A percentile compares a stretch with the other conserved stretches of the same genome.
These are phyloP conservation scores for Lichtheimia ramosa DNA, from an alignment of 371 early-diverging fungal species.

Conservation along the genomic window DNA sequence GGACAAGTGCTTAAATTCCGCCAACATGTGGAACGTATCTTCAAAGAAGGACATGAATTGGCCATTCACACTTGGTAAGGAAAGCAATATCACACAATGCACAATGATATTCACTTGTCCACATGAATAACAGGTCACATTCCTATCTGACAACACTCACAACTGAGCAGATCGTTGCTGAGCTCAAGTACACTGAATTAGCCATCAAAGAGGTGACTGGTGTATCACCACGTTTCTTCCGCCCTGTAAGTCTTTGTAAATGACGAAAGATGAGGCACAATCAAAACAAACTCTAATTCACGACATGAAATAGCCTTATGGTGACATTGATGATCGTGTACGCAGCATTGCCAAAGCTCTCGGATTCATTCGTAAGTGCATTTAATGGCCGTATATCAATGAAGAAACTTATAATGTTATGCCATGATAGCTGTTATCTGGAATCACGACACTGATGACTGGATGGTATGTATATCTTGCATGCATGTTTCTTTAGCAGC, in stretches of 20 bases:
- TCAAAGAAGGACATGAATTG: conserved; percentile 48
- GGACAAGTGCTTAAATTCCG: conserved; percentile 58
- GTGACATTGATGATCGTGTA: conserved; percentile 71
- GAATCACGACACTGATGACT: conserved; percentile 51
- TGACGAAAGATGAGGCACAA: too few species aligned
- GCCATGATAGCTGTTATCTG: conserved; percentile 41
- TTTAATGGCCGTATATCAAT: neutral
- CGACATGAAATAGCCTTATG: conserved; percentile 44
- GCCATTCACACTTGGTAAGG: conserved; percentile 51
- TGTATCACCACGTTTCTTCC: conserved; percentile 43
- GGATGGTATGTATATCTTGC: conserved; percentile 26
- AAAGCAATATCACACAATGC: too few species aligned
- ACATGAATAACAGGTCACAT: conserved; percentile 57
- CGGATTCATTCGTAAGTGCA: conserved; percentile 45
- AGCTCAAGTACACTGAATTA: conserved; percentile 68
- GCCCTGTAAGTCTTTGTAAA: conserved; percentile 33
- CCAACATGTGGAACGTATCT: conserved; percentile 48
- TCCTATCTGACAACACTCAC: conserved; percentile 58
- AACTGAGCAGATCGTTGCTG: conserved; percentile 70
- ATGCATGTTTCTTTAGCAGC: too few species aligned
- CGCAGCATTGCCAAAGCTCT: conserved; percentile 58
- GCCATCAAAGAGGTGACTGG: conserved; percentile 68
- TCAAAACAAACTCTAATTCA: neutral
- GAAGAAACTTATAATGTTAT: too few species aligned
- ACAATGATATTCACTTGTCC: neutral